Evolutionary conservation across 116 monocot species (phyloP).

Genomic region (Papilionanthe hybrid): DNA sequence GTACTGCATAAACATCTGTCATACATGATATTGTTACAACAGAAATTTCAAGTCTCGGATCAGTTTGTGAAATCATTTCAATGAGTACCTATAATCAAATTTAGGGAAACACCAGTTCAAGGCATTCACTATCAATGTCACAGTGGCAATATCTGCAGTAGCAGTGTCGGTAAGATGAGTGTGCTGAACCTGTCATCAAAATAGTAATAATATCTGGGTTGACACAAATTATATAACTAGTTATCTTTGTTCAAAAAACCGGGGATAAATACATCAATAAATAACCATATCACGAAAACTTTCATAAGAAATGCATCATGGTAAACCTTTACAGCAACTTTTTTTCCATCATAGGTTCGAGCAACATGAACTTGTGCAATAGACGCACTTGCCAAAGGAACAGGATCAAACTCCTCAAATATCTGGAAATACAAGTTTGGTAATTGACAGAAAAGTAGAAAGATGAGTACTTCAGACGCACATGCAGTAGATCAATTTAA

Average conservation of each 20-base stretch:
- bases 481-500: background rate
- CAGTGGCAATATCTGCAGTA: constrained; percentile 82
- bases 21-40: background rate
- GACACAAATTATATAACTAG: background rate
- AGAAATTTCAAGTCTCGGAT: background rate
- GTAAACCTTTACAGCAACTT: constrained; percentile 88
- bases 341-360: constrained; percentile 64
- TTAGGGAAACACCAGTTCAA: constrained; percentile 80
- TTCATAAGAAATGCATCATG: constrained; percentile 2
- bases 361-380: constrained; percentile 98
- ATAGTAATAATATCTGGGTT: constrained; percentile 8
- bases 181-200: constrained; percentile 77
- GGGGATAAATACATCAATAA: background rate
- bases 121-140: constrained; percentile 69
- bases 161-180: constrained; percentile 84
- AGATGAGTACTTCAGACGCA: background rate
- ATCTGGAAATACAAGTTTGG: constrained; percentile 27
- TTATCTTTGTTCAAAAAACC: background rate
- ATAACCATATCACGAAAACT: background rate
- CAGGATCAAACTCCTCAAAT: constrained; percentile 73
- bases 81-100: constrained; percentile 88
- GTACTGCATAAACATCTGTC: background rate
- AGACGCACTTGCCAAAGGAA: constrained; percentile 89
- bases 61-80: constrained; percentile 4
- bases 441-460: constrained; percentile 10